Evolutionary conservation across 2,329 filamentous ascomycete genomes (phyloP).

Genomic region (Spiromastix sp.): DNA sequence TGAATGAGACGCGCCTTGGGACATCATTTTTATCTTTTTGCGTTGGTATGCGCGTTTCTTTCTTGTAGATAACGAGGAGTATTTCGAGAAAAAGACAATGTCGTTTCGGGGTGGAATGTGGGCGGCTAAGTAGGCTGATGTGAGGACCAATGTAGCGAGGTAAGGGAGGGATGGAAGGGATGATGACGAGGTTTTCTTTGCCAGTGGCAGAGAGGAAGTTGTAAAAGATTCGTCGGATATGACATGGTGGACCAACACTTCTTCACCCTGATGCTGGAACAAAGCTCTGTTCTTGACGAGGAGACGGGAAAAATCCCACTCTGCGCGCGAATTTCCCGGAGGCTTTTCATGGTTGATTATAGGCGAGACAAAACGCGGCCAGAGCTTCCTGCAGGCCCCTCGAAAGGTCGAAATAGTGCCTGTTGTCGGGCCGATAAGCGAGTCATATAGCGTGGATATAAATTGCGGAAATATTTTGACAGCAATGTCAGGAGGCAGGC

Average conservation of each 20-base stretch:
- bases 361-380: constrained; percentile 75
- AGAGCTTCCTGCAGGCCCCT: constrained; percentile 61
- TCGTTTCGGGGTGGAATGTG: constrained; percentile 37
- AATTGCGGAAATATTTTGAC: constrained; percentile 52
- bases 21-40: constrained; percentile 30
- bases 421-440: constrained; percentile 68
- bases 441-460: constrained; percentile 75
- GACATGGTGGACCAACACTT: constrained; percentile 31
- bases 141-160: constrained; percentile 36
- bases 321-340: constrained; percentile 40
- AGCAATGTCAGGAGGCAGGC: constrained; percentile 18
- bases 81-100: constrained; percentile 40
- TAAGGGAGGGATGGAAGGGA: constrained; percentile 32
- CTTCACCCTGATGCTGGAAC: constrained; percentile 37
- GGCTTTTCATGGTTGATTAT: constrained; percentile 56
- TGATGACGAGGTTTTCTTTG: constrained; percentile 13
- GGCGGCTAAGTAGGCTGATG: constrained; percentile 38
- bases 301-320: constrained; percentile 75
- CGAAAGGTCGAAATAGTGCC: constrained; percentile 67
- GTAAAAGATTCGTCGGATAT: constrained; percentile 21
- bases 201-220: background rate
- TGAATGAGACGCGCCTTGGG: constrained; percentile 24
- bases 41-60: constrained; percentile 35
- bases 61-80: constrained; percentile 32
- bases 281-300: constrained; percentile 46